Percentiles rank a stretch among this genome's conserved stretches.
Conservation (phyloP, 352 stramenopile genomes). For the Phytophthora hybrid region DNA sequence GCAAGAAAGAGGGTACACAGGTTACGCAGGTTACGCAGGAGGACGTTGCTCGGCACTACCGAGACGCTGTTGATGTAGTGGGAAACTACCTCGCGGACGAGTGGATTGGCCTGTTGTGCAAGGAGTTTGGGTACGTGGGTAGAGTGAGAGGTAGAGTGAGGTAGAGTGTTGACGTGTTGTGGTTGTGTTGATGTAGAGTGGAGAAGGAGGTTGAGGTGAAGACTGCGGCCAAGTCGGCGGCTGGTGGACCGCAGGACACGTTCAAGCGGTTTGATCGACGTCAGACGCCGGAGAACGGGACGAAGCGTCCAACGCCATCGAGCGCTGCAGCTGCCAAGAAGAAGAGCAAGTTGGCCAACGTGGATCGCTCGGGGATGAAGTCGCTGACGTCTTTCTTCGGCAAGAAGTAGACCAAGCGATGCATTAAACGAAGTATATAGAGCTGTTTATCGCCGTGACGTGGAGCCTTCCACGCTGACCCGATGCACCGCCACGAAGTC, state of each 20-base stretch:
- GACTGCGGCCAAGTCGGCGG: not conserved
- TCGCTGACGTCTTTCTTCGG: slow-evolving; percentile 86
- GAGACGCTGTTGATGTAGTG: slow-evolving; percentile 68
- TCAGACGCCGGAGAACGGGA: slow-evolving; percentile 30
- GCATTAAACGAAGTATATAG: slow-evolving; percentile 35
- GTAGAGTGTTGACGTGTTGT: not conserved
- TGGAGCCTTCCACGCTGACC: slow-evolving; percentile 84
- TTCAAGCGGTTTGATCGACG: slow-evolving; percentile 50
- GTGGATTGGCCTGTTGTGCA: slow-evolving; percentile 55
- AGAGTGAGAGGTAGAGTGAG: not conserved
- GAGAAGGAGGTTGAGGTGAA: slow-evolving; percentile 39
- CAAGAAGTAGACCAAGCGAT: slow-evolving; percentile 61
- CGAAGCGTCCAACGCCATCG: slow-evolving; percentile 52
- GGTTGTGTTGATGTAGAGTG: slow-evolving; percentile 33
- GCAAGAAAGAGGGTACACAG: not conserved
- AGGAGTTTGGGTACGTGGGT: slow-evolving; percentile 60
- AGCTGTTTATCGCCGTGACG: slow-evolving; percentile 41
- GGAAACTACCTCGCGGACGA: slow-evolving; percentile 62
- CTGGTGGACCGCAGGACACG: slow-evolving; percentile 41
- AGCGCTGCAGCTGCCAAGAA: slow-evolving; percentile 59
- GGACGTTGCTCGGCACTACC: slow-evolving; percentile 38
- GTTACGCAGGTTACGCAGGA: slow-evolving; percentile 12
- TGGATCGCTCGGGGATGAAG: slow-evolving; percentile 84
- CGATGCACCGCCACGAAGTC: slow-evolving; percentile 83
- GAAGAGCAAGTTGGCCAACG: slow-evolving; percentile 84